Conservation (phyloP, 208 protist genomes). For the Leishmania arabica region DNA sequence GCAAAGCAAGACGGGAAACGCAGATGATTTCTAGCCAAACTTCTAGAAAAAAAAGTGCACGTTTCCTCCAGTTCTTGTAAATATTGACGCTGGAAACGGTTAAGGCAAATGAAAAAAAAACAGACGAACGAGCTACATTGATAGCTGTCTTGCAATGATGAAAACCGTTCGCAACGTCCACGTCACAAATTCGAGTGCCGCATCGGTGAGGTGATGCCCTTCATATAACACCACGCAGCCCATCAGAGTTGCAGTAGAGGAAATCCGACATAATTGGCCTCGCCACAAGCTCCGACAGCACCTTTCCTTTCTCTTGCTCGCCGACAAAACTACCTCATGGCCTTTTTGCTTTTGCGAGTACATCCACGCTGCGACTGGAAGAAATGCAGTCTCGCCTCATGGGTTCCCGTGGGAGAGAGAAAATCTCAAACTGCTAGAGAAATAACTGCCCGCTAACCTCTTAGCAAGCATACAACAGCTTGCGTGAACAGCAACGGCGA, state of each 20-base stretch:
- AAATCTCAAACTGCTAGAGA: background rate
- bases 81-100: conserved; percentile 1
- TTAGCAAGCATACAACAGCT: background rate
- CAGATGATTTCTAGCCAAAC: background rate
- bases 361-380: background rate
- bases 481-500: background rate
- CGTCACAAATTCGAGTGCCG: background rate
- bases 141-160: background rate
- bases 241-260: background rate
- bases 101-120: background rate
- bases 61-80: background rate
- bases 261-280: background rate
- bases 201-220: background rate
- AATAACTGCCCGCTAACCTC: background rate
- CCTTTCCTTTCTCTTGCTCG: background rate
- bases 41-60: background rate
- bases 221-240: background rate
- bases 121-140: background rate
- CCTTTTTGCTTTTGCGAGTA: background rate
- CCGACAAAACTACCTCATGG: background rate
- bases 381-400: background rate
- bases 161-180: background rate
- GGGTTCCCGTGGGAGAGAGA: background rate
- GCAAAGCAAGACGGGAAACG: conserved; percentile 1
- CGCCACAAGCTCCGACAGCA: background rate